Base-by-base conservation (phyloP, 768 basidiomycete genomes). In the Lepiota brunneoincarnata region DNA sequence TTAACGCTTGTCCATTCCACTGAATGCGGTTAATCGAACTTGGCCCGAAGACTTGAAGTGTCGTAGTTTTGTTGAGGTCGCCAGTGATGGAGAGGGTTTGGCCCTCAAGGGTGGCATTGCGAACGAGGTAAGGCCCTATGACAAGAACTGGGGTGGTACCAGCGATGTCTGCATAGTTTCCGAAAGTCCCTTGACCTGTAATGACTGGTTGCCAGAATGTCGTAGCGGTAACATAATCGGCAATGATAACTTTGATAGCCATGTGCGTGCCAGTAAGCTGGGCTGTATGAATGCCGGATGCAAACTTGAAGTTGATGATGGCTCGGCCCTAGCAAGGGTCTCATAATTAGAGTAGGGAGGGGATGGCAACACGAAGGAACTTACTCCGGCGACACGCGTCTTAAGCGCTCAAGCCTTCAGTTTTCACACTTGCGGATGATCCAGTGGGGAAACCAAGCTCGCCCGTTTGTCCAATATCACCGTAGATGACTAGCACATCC, bases 31-130 rank as follows among this genome's bases (percentile, higher is more conserved):
- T 44, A 6, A 44, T 44, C 24, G 43, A 44, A 17, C 43, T 26
- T 11, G 43, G 43, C n/a, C 43, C 43, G 23, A 44, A 44, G 43
- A 44, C 43, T 17, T 44, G 43, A 24, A 44, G 43, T 12, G 43
- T 44, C 2, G 43, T 44, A 2, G 43, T 44, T 17, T 6, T 44
- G 23, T 44, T 44, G 43, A 44, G 43, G 23, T 44, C 43, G 23
- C 43, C 43, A 44, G 20, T 26, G 43, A 44, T 26, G 43, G 43
- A 44, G 43, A 44, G 43, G 6, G 18, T 44, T 44, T 44, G 43
- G n/a, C 10, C 43, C 21, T 44, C 4, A 12, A 44, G 20, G 9
- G 43, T 44, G 9, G 43, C 43, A 11, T 44, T 44, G 43, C 43
- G 43, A 44, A 44, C 43, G n/a, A 44, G 43, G 43, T 44, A 44